Evolutionary conservation across 257 asterid species (phyloP), one percentile per base, ranked within the genome.

Genomic region (Euphrasia confusa): DNA sequence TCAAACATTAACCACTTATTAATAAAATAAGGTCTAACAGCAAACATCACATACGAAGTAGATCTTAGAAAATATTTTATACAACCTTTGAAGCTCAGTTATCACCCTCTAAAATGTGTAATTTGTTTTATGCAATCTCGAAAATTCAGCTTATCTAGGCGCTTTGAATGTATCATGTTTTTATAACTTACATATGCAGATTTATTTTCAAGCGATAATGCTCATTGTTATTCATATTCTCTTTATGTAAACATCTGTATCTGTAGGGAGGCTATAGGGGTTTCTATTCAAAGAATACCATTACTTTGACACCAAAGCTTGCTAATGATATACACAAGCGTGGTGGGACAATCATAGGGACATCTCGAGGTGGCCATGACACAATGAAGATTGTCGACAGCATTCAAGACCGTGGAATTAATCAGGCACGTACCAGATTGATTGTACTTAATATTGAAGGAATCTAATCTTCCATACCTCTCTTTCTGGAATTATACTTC

Each of bases 361-460:
- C 99, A 28, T 92, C 99, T 70, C 89, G 99, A 76, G 99, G 99
- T 61, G 99, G 99, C 75, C 97, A 89, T 59, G 95, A 92, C 74
- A 92, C 95, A 74, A 75, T 10, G 61, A 92, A 92, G 80, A 92
- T 92, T 60, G 97, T 92, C 63, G 97, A 92, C 79, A 89, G 90
- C 73, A 89, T 92, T 75, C 99, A 92, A 78, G 97, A 92, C 76
- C 95, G 96, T 56, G 95, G 93, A 75, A 89, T 89, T 63, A 92
- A 92, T 76, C 99, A 92, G 96, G 99, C 61, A 77, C 47, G 78
- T 66, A 33, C 70, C 65, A 15, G 67, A 49, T 68, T 68, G 32
- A 60, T 58, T 53, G 56, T 53, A 53, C n/a, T 53, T 8, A 47
- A 40, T 42, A 18, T 56, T 57, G 65, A 32, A 27, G 27, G 27